Percentiles rank a stretch among this genome's conserved stretches.
Conservation (phyloP, 2,329 filamentous ascomycete genomes). For the Atkinsonella texensis region DNA sequence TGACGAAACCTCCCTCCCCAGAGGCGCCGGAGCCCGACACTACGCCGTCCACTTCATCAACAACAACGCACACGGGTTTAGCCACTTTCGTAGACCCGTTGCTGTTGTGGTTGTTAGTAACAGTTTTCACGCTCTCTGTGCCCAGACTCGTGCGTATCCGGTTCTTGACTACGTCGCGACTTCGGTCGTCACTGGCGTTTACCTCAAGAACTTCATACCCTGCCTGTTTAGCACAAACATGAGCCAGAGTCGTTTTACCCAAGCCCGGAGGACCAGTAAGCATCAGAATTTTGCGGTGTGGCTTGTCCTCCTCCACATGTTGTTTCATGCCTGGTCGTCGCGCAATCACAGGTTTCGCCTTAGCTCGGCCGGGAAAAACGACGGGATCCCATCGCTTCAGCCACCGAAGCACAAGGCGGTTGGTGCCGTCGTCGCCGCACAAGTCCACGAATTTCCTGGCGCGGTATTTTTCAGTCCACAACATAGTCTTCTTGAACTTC, state of each 20-base stretch:
- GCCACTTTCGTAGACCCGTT: slow-evolving; percentile 53
- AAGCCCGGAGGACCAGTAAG: slow-evolving; percentile 85
- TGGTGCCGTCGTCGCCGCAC: slow-evolving; percentile 87
- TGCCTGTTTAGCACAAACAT: slow-evolving; percentile 89
- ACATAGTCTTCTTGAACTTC: slow-evolving; percentile 39
- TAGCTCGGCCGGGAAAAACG: slow-evolving; percentile 71
- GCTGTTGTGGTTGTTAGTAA: slow-evolving; percentile 48
- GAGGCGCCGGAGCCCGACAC: slow-evolving; percentile 65
- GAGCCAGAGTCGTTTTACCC: slow-evolving; percentile 90
- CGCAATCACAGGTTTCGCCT: slow-evolving; percentile 36
- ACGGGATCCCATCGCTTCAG: slow-evolving; percentile 87
- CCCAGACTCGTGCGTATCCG: slow-evolving; percentile 84
- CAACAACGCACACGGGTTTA: slow-evolving; percentile 81
- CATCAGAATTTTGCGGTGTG: slow-evolving; percentile 78
- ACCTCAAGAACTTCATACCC: slow-evolving; percentile 96
- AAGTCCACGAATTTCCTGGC: slow-evolving; percentile 86
- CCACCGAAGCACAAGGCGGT: slow-evolving; percentile 83
- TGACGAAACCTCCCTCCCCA: slow-evolving; percentile 90
- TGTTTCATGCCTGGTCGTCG: slow-evolving; percentile 30
- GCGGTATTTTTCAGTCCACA: slow-evolving; percentile 98
- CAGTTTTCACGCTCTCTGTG: slow-evolving; percentile 82
- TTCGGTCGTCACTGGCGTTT: slow-evolving; percentile 94
- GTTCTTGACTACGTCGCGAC: slow-evolving; percentile 77
- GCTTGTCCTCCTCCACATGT: slow-evolving; percentile 53
- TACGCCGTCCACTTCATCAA: slow-evolving; percentile 94